Base-by-base conservation (phyloP, 768 basidiomycete genomes). In the Agrocybe chaxingu region DNA sequence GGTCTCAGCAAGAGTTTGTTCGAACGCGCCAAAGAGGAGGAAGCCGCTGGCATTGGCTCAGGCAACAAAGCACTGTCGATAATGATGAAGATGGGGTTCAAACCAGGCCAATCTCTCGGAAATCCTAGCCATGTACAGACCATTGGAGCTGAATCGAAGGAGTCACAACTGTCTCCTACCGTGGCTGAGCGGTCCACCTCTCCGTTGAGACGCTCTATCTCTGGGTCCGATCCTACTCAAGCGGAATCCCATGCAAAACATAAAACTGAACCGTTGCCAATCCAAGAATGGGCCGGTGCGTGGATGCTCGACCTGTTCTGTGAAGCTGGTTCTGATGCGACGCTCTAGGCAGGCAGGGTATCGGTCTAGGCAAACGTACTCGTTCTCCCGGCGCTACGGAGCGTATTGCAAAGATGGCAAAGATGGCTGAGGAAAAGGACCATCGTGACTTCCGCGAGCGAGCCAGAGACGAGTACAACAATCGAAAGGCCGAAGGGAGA, bases 31-130 rank as follows among this genome's bases (percentile, higher is more conserved):
- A 75, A 79, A 63, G 86, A 89, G 61, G 79, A 81, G 39, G 77
- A 80, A 54, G 76, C 76, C 52, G 72, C 69, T 40, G 82, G 79
- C 5, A 61, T 73, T 16, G 69, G 71, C 37, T 66, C 72, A 46
- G 74, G 78, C 38, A 92, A 80, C 71, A 93, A 92, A 64, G 92
- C 91, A 7, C 71, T 93, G 47, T 78, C 80, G 11, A 92, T 94
- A 73, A 94, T 94, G 92, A 82, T 88, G 79, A 92, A 89, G 70
- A 93, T 93, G 92, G 92, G 92, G 1, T 94, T 90, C 72, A 87
- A 86, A 69, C 83, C 88, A 2, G 92, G 92, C 11, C 82, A 92
- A 64, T 75, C 88, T 10, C 75, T 93, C 29, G 90, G 91, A 12
- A 74, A 68, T 60, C 46, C 64, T 7, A 68, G 70, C 8, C 51